A percentile compares a stretch with the other conserved stretches of the same genome.
These are phyloP conservation scores for Fusarium acutatum DNA, from an alignment of 2,329 filamentous ascomycete genomes.

Conservation along the genomic window DNA sequence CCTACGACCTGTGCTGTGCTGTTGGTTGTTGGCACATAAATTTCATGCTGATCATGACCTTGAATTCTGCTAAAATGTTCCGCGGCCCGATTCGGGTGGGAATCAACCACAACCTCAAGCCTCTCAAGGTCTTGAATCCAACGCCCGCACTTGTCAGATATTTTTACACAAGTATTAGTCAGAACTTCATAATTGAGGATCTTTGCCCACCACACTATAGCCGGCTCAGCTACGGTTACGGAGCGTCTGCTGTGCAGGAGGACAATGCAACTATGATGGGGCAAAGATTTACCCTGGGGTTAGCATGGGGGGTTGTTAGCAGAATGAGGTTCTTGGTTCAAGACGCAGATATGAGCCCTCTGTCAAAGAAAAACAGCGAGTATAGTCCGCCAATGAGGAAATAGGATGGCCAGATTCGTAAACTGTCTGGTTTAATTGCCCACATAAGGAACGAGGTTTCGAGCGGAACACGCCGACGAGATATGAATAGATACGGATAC, in stretches of 20 bases:
- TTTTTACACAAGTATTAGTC: conserved; percentile 24
- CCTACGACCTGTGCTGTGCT: not conserved
- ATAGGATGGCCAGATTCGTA: not conserved
- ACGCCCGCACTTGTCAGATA: conserved; percentile 10
- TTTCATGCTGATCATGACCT: conserved; percentile 14
- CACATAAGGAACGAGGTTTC: not conserved
- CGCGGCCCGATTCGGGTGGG: conserved; percentile 37
- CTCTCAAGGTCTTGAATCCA: not conserved
- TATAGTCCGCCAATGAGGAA: conserved; percentile 17
- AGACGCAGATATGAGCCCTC: conserved; percentile 31
- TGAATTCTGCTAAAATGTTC: conserved; percentile 29
- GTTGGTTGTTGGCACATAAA: not conserved
- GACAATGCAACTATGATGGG: conserved; percentile 14
- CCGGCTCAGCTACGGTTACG: not conserved
- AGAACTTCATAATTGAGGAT: conserved; percentile 6
- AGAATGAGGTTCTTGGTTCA: not conserved
- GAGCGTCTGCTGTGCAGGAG: not conserved
- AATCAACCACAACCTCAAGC: not conserved
- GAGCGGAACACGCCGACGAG: conserved; percentile 6
- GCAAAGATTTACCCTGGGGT: conserved; percentile 26
- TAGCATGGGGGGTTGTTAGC: conserved; percentile 5
- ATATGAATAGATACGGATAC: not conserved
- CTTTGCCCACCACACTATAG: conserved; percentile 6
- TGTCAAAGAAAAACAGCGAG: not conserved
- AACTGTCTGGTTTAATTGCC: conserved; percentile 14